Evolutionary conservation across 2,329 filamentous ascomycete genomes (phyloP).

Genomic region (Phaeosphaeriaceae sp.): DNA sequence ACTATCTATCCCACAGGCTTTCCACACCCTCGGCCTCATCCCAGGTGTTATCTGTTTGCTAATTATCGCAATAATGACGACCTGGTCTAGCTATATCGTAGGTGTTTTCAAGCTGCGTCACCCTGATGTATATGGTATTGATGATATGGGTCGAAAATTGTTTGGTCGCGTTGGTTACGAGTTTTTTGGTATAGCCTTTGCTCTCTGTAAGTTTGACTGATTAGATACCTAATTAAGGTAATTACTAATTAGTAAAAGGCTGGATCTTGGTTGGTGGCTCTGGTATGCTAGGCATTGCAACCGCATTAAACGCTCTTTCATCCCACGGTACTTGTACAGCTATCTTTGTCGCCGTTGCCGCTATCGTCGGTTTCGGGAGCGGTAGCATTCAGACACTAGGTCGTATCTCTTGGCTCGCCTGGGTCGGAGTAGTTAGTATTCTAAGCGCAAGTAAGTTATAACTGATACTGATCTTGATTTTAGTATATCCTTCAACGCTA

Average conservation of each 20-base stretch:
- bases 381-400: conserved; percentile 52
- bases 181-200: conserved; percentile 69
- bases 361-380: conserved; percentile 58
- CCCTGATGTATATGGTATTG: conserved; percentile 69
- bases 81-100: conserved; percentile 67
- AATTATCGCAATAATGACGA: conserved; percentile 60
- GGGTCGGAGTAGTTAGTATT: conserved; percentile 32
- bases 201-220: conserved; percentile 60
- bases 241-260: conserved; percentile 9
- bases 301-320: conserved; percentile 57
- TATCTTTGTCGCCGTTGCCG: conserved; percentile 66
- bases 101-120: conserved; percentile 64
- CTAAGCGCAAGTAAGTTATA: conserved; percentile 26
- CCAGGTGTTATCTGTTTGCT: conserved; percentile 62
- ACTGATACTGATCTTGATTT: neutral
- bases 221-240: conserved; percentile 11
- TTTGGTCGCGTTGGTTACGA: conserved; percentile 66
- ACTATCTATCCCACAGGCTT: conserved; percentile 60
- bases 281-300: conserved; percentile 64
- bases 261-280: conserved; percentile 68
- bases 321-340: conserved; percentile 69
- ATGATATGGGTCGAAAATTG: conserved; percentile 70
- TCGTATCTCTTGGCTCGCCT: conserved; percentile 33
- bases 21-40: conserved; percentile 60
- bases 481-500: neutral